Percentiles rank a stretch among this genome's conserved stretches.
phyloP scores from a whole-genome alignment of 345 rosid genomes.

The Clausena lansium region DNA sequence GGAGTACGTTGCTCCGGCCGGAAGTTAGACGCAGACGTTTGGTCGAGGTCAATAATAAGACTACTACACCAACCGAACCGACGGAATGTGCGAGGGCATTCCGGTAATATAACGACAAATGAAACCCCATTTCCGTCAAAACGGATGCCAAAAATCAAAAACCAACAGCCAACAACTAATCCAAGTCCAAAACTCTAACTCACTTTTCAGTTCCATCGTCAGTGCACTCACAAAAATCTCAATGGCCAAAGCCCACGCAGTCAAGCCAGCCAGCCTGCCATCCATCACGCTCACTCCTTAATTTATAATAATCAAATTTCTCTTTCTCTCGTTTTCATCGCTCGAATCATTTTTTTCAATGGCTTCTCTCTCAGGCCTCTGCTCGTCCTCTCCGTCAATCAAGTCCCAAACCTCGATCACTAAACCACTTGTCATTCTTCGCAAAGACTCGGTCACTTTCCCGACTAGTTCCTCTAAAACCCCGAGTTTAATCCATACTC shows the following conservation, averaged over 20 bases:
- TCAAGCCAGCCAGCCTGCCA: background rate
- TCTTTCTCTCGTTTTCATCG: constrained; percentile 25
- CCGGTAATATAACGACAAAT: background rate
- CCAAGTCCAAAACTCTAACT: background rate
- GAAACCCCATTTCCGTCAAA: background rate
- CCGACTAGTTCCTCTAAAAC: constrained; percentile 29
- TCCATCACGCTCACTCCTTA: background rate
- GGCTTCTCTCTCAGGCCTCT: constrained; percentile 58
- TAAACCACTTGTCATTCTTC: constrained; percentile 24
- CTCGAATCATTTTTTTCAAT: constrained; percentile 28
- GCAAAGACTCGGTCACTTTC: constrained; percentile 39
- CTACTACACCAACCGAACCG: no score
- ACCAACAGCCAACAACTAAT: background rate
- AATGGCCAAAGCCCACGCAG: no score
- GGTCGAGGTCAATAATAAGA: no score
- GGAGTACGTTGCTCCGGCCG: no score
- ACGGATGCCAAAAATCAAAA: background rate
- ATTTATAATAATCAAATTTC: background rate
- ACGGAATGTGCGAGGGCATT: background rate
- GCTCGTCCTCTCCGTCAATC: constrained; percentile 42
- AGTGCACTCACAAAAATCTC: background rate
- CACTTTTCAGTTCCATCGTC: background rate
- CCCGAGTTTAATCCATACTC: constrained; percentile 24
- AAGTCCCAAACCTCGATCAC: constrained; percentile 26
- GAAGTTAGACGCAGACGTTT: no score